Conservation (phyloP, 202 grass and related monocot species). For the Tripidium arundinaceum region DNA sequence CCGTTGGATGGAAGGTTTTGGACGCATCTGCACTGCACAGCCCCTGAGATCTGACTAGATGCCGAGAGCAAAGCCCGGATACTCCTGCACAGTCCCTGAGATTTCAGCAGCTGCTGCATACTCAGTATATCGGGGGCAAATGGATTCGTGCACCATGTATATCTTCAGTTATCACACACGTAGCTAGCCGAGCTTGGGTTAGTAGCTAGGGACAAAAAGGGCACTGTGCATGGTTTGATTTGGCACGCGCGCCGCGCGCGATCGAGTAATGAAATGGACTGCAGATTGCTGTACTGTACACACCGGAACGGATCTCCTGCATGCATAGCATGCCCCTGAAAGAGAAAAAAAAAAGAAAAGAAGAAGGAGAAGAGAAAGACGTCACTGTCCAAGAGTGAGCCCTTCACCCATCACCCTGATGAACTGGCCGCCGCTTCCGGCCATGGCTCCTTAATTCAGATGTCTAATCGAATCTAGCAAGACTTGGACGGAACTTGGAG, state of each 20-base stretch:
- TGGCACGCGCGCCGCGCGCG: not conserved
- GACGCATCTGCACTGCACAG: not conserved
- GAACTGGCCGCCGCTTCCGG: not conserved
- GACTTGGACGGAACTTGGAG: not conserved
- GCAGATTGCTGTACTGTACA: not conserved
- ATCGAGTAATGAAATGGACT: not conserved
- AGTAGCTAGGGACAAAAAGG: not conserved
- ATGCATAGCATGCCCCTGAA: not conserved
- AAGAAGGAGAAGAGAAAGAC: not conserved
- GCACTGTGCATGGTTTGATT: not conserved
- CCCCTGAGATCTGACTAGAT: not conserved
- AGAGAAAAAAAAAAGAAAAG: no score
- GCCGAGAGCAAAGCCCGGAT: constrained; percentile 5
- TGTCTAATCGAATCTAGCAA: not conserved
- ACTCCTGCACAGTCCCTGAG: constrained; percentile 31
- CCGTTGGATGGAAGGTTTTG: constrained; percentile 26
- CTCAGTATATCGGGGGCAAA: not conserved
- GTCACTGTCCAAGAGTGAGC: not conserved
- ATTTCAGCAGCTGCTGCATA: not conserved
- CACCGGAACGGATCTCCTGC: not conserved
- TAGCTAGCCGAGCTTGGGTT: not conserved
- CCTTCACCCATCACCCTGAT: not conserved
- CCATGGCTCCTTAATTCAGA: not conserved
- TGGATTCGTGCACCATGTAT: not conserved
- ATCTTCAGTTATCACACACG: no score